phyloP scores from a whole-genome alignment of 257 asterid genomes.

The Mentha longifolia region DNA sequence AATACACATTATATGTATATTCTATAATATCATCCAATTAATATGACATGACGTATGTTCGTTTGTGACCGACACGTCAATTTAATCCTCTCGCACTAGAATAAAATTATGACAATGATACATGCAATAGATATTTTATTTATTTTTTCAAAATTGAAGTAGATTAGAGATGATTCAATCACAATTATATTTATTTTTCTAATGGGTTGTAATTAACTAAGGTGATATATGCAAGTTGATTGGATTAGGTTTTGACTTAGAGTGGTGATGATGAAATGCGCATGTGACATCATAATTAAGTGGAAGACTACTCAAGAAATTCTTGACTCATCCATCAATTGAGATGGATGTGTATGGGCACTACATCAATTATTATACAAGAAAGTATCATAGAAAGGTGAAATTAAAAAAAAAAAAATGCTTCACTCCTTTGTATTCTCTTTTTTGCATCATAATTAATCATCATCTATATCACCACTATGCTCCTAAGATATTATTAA shows the following conservation, averaged over 20 bases:
- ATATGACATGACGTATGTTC: neutral
- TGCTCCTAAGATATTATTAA: conserved; percentile 16
- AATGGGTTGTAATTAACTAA: conserved; percentile 19
- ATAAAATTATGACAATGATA: neutral
- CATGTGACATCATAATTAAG: conserved; percentile 59
- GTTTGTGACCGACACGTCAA: neutral
- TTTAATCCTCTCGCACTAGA: neutral
- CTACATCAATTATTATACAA: conserved; percentile 39
- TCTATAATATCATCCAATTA: neutral
- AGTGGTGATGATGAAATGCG: conserved; percentile 33
- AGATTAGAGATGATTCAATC: neutral
- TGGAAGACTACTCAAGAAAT: conserved; percentile 33
- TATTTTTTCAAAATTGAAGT: neutral
- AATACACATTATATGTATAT: neutral
- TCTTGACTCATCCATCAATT: conserved; percentile 36
- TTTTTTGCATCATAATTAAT: conserved; percentile 39
- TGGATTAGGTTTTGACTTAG: conserved; percentile 51
- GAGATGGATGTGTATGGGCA: conserved; percentile 38
- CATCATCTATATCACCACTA: conserved; percentile 42
- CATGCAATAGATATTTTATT: neutral
- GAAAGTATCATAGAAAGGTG: conserved; percentile 44
- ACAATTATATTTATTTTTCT: neutral
- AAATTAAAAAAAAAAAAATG: conserved; percentile 27
- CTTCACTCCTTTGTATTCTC: conserved; percentile 43
- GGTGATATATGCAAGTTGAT: neutral